Conservation (phyloP, 164 flowering plant species). For the Umbellularia californica region DNA sequence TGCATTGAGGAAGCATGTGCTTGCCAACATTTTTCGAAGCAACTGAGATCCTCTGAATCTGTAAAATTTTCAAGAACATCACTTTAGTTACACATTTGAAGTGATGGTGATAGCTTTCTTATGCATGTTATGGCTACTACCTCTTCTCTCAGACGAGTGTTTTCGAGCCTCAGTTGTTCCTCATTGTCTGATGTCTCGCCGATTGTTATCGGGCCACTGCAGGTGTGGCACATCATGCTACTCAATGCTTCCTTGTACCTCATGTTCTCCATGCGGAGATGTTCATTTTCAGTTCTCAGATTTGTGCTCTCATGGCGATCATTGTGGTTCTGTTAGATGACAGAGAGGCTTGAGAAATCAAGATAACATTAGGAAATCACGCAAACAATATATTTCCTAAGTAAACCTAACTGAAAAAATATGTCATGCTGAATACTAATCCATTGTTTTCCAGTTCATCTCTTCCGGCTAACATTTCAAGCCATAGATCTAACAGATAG, state of each 20-base stretch:
- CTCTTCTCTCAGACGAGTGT: slow-evolving; percentile 79
- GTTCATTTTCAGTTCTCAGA: slow-evolving; percentile 66
- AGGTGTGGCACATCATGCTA: slow-evolving; percentile 63
- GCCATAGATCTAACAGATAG: no score
- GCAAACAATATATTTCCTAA: not conserved
- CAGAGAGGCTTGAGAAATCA: no score
- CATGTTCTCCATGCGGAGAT: slow-evolving; percentile 72
- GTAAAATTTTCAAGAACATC: slow-evolving; percentile 3
- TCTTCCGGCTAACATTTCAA: no score
- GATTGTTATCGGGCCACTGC: slow-evolving; percentile 69
- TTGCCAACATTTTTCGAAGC: slow-evolving; percentile 88
- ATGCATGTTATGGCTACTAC: slow-evolving; percentile 18
- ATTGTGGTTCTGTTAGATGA: slow-evolving; percentile 49
- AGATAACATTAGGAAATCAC: not conserved
- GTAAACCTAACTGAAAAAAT: no score
- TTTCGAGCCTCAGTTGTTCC: slow-evolving; percentile 66
- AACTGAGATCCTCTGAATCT: slow-evolving; percentile 83
- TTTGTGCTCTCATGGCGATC: slow-evolving; percentile 74
- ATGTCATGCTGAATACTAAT: not conserved
- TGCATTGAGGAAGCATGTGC: slow-evolving; percentile 44
- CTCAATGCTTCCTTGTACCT: slow-evolving; percentile 67
- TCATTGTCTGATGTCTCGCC: slow-evolving; percentile 83
- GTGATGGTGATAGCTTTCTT: not conserved
- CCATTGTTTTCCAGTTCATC: no score
- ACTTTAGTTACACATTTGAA: not conserved